Percentiles rank a stretch among this genome's conserved stretches.
phyloP scores from a whole-genome alignment of 2,329 filamentous ascomycete species.

The Colletotrichum scovillei region DNA sequence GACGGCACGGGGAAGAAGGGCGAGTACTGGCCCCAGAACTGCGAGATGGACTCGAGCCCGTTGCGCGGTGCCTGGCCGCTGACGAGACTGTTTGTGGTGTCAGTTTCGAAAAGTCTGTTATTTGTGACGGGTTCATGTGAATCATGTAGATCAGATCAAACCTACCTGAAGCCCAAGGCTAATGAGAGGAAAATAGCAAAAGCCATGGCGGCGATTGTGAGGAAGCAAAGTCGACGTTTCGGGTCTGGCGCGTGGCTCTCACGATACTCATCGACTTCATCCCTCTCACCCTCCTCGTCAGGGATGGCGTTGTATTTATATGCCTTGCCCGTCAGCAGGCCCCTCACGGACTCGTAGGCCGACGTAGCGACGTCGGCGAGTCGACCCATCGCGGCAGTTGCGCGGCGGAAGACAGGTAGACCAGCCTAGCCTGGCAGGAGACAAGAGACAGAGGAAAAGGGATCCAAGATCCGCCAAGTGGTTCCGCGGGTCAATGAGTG shows the following conservation, averaged over 20 bases:
- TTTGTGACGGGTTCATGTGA: background rate
- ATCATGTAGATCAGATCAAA: too few relatives aligned
- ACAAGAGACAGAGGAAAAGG: background rate
- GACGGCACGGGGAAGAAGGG: slow-evolving; percentile 84
- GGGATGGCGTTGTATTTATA: slow-evolving; percentile 46
- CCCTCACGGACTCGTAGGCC: slow-evolving; percentile 35
- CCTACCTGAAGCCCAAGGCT: slow-evolving; percentile 21
- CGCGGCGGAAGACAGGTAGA: background rate
- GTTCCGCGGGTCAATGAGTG: slow-evolving; percentile 15
- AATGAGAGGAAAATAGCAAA: slow-evolving; percentile 24
- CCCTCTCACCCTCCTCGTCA: slow-evolving; percentile 30
- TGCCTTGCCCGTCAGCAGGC: slow-evolving; percentile 34
- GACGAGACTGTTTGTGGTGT: slow-evolving; percentile 18
- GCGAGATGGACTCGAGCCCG: slow-evolving; percentile 57
- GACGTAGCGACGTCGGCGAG: slow-evolving; percentile 26
- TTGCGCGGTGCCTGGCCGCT: slow-evolving; percentile 29
- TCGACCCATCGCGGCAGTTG: slow-evolving; percentile 24
- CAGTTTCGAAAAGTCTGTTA: background rate
- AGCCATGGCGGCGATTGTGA: slow-evolving; percentile 38
- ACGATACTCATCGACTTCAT: slow-evolving; percentile 19
- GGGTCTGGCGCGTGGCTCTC: slow-evolving; percentile 33
- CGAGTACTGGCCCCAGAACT: slow-evolving; percentile 88
- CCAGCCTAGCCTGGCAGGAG: too few relatives aligned
- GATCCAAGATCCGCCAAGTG: background rate
- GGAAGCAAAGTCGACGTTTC: slow-evolving; percentile 36